Conservation (phyloP, 2,329 filamentous ascomycete genomes). For the Claviceps africana region DNA sequence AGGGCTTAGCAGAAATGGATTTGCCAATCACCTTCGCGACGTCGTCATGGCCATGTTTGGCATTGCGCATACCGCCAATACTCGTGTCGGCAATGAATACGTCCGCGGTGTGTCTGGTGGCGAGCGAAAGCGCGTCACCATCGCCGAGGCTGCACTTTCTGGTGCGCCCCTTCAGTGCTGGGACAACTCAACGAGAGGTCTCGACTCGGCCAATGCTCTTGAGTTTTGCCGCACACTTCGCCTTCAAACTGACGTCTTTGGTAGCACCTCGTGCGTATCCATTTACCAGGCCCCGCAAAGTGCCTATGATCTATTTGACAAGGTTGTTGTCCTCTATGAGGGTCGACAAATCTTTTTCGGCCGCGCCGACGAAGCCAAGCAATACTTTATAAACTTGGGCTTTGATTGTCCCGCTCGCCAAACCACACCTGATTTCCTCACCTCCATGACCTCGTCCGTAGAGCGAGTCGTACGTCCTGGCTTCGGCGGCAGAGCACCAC, state of each 20-base stretch:
- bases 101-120: constrained; percentile 62
- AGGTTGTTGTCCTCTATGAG: constrained; percentile 44
- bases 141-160: constrained; percentile 46
- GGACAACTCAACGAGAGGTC: constrained; percentile 61
- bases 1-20: constrained; percentile 35
- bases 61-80: constrained; percentile 59
- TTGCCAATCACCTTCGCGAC: constrained; percentile 47
- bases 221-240: constrained; percentile 61
- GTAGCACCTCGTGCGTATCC: constrained; percentile 52
- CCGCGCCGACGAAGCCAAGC: constrained; percentile 40
- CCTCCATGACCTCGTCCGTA: constrained; percentile 48
- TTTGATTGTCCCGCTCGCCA: constrained; percentile 53
- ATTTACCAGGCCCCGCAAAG: constrained; percentile 58
- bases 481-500: constrained; percentile 41
- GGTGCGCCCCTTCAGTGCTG: constrained; percentile 48
- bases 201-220: constrained; percentile 62
- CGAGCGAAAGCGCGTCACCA: constrained; percentile 55
- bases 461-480: constrained; percentile 43
- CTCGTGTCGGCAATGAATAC: constrained; percentile 60
- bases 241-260: constrained; percentile 52
- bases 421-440: constrained; percentile 60
- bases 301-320: constrained; percentile 51
- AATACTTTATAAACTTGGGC: constrained; percentile 53
- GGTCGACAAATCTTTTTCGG: constrained; percentile 52
- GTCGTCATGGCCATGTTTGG: constrained; percentile 66